Conservation (phyloP, 768 basidiomycete species). For the Mycena belliarum region DNA sequence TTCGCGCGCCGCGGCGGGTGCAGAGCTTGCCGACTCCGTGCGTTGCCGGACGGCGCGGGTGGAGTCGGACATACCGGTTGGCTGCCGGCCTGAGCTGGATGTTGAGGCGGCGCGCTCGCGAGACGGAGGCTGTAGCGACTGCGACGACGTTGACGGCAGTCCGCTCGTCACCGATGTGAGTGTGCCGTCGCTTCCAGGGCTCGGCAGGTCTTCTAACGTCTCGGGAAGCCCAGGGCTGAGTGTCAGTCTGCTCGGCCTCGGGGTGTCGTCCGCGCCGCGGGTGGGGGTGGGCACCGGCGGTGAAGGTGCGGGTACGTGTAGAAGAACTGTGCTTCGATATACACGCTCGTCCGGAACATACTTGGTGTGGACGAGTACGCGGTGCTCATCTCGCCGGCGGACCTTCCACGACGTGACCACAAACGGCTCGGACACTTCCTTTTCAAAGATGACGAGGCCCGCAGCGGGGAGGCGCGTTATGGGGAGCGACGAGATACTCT, state of each 20-base stretch:
- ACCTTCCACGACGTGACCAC: conserved; percentile 59
- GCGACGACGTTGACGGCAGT: conserved; percentile 25
- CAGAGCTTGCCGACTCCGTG: conserved; percentile 12
- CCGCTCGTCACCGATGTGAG: conserved; percentile 24
- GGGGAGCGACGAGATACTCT: conserved; percentile 64
- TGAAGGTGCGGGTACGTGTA: conserved; percentile 34
- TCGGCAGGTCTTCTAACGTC: conserved; percentile 13
- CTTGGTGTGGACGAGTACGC: conserved; percentile 55
- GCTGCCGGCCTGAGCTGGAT: conserved; percentile 24
- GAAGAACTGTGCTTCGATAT: conserved; percentile 53
- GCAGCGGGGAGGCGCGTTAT: conserved; percentile 68
- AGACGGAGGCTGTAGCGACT: background rate
- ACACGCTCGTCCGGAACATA: conserved; percentile 52
- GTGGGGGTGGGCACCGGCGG: conserved; percentile 21
- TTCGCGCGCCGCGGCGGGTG: conserved; percentile 20
- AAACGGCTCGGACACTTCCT: conserved; percentile 47
- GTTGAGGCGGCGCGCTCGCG: conserved; percentile 13
- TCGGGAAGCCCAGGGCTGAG: conserved; percentile 29
- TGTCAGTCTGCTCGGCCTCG: conserved; percentile 42
- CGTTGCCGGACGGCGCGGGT: conserved; percentile 1
- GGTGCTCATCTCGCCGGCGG: conserved; percentile 56
- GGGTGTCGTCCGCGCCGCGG: conserved; percentile 27
- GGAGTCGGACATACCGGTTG: conserved; percentile 31
- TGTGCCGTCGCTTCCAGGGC: conserved; percentile 12
- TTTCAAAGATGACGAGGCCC: conserved; percentile 58